Evolutionary conservation across 192 early-diverging fungal species (phyloP).

Genomic region (Mortierella claussenii): DNA sequence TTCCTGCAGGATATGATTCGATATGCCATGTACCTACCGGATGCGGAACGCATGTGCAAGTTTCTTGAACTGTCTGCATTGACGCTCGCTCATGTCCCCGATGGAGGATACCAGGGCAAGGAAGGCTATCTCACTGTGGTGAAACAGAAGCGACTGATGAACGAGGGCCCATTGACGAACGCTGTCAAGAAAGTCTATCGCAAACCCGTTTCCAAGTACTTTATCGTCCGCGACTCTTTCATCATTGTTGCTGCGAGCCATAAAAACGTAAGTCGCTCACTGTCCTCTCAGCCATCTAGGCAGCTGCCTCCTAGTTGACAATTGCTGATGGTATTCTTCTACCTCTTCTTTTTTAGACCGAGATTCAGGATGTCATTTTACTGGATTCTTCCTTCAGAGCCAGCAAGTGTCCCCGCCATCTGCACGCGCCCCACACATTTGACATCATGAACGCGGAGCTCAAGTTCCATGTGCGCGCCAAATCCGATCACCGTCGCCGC

Average conservation of each 20-base stretch:
- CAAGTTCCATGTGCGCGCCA: constrained; percentile 70
- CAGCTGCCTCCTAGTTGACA: too few relatives aligned
- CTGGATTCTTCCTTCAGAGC: constrained; percentile 54
- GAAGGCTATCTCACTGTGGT: constrained; percentile 68
- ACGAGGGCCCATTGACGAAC: constrained; percentile 60
- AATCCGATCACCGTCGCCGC: constrained; percentile 68
- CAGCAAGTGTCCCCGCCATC: constrained; percentile 33
- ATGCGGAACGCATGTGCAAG: constrained; percentile 59
- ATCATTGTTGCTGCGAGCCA: constrained; percentile 58
- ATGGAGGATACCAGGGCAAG: constrained; percentile 68
- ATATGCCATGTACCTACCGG: constrained; percentile 46
- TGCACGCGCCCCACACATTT: constrained; percentile 56
- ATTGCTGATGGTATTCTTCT: too few relatives aligned
- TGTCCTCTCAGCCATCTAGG: too few relatives aligned
- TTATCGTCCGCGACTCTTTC: constrained; percentile 74
- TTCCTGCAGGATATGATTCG: constrained; percentile 54
- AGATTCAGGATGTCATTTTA: constrained; percentile 58
- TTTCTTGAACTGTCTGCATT: constrained; percentile 63
- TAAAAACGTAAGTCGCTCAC: constrained; percentile 49
- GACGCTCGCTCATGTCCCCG: constrained; percentile 47
- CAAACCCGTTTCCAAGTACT: constrained; percentile 70
- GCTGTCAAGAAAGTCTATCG: constrained; percentile 43
- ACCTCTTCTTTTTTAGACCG: constrained; percentile 24
- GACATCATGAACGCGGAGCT: constrained; percentile 68
- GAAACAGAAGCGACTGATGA: constrained; percentile 57